These are phyloP conservation scores for Echinosphaeria canescens DNA, from an alignment of 2,329 filamentous ascomycete species.

Conservation along the genomic window DNA sequence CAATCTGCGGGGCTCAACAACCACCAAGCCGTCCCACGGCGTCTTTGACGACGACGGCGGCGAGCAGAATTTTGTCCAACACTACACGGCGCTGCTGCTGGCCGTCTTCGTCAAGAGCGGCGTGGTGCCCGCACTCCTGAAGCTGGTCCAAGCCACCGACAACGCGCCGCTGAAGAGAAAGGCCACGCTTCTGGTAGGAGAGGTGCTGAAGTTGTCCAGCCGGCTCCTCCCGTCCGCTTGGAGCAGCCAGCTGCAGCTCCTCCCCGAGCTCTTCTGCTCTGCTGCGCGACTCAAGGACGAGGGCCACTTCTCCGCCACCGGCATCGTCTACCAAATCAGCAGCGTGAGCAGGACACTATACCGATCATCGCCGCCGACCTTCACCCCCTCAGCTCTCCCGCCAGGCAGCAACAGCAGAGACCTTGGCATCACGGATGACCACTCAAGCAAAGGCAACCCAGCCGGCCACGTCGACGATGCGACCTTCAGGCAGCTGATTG, in stretches of 20 bases:
- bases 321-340: constrained; percentile 94
- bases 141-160: constrained; percentile 45
- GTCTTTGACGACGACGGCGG: constrained; percentile 43
- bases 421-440: constrained; percentile 29
- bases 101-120: constrained; percentile 71
- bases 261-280: constrained; percentile 66
- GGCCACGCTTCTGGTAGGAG: constrained; percentile 74
- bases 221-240: constrained; percentile 63
- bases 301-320: constrained; percentile 58
- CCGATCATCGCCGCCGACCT: constrained; percentile 39
- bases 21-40: constrained; percentile 21
- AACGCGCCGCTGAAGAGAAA: constrained; percentile 61
- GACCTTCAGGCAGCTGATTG: constrained; percentile 38
- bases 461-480: constrained; percentile 33
- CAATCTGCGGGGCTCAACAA: constrained; percentile 44
- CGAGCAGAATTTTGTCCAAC: constrained; percentile 73
- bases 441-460: constrained; percentile 27
- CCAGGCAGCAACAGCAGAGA: constrained; percentile 23
- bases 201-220: constrained; percentile 76
- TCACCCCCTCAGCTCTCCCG: constrained; percentile 14
- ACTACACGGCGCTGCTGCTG: constrained; percentile 78
- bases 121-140: constrained; percentile 37
- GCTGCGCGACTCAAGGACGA: constrained; percentile 53
- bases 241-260: constrained; percentile 68
- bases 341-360: constrained; percentile 89